phyloP scores from a whole-genome alignment of 192 early-diverging fungal genomes.

The Endogone sp. region DNA sequence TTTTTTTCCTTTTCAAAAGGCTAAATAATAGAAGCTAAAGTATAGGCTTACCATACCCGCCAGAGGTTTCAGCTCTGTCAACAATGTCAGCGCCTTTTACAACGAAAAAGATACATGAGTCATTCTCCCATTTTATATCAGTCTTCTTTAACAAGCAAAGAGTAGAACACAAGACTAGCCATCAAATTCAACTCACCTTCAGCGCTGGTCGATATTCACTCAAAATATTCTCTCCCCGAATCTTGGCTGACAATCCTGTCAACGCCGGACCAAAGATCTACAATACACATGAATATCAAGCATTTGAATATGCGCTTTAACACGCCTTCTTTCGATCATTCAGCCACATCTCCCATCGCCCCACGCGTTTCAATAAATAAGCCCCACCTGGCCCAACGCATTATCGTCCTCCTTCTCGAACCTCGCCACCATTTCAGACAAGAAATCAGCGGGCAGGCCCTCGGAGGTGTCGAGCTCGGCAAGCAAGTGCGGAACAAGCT shows the following conservation, averaged over 20 bases:
- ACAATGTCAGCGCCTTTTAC: constrained; percentile 38
- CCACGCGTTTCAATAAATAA: not conserved
- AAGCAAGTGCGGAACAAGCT: constrained; percentile 44
- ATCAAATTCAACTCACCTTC: constrained; percentile 32
- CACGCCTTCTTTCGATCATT: not conserved
- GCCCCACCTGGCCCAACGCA: constrained; percentile 50
- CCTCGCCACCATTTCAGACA: constrained; percentile 50
- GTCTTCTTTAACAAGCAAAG: not conserved
- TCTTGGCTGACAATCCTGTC: constrained; percentile 38
- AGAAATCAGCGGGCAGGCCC: constrained; percentile 60
- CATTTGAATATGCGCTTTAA: too few species aligned
- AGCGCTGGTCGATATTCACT: constrained; percentile 46
- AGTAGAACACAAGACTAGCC: not conserved
- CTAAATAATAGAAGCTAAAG: too few species aligned
- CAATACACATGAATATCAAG: not conserved
- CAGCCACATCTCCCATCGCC: not conserved
- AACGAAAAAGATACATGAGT: constrained; percentile 5
- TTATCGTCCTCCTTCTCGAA: constrained; percentile 56
- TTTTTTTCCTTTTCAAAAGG: too few species aligned
- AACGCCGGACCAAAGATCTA: constrained; percentile 57
- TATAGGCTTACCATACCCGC: constrained; percentile 50
- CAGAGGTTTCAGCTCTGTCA: constrained; percentile 53
- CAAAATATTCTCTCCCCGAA: constrained; percentile 39
- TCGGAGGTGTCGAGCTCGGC: constrained; percentile 52
- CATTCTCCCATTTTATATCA: constrained; percentile 4